Evolutionary conservation across 2,329 filamentous ascomycete species (phyloP).

Genomic region (Periglandula ipomoeae): DNA sequence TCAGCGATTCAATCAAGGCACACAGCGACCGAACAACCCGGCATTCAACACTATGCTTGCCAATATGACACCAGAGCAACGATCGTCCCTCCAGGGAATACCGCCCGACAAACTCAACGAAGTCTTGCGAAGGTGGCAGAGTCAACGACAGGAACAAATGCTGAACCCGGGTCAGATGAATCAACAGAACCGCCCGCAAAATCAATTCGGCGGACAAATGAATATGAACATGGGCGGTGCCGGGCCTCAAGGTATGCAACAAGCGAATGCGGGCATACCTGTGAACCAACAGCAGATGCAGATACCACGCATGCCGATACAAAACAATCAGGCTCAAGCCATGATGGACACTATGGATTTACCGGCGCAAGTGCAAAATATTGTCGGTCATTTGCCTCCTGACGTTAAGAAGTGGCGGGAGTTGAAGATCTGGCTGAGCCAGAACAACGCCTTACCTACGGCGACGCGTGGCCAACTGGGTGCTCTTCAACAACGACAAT

Average conservation of each 20-base stretch:
- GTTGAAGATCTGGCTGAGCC: conserved; percentile 32
- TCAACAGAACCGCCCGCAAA: conserved; percentile 20
- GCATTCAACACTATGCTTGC: conserved; percentile 32
- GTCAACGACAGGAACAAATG: conserved; percentile 23
- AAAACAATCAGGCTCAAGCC: conserved; percentile 24
- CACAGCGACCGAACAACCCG: conserved; percentile 35
- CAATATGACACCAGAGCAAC: conserved; percentile 37
- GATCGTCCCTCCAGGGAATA: conserved; percentile 32
- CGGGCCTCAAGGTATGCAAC: conserved; percentile 21
- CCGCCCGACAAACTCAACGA: conserved; percentile 43
- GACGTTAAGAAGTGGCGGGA: conserved; percentile 42
- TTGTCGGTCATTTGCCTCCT: conserved; percentile 24
- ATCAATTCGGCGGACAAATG: conserved; percentile 23
- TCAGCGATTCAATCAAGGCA: conserved; percentile 44
- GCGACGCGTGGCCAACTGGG: conserved; percentile 23
- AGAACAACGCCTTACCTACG: conserved; percentile 25
- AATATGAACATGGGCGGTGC: conserved; percentile 20
- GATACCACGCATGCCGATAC: conserved; percentile 17
- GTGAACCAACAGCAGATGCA: conserved; percentile 19
- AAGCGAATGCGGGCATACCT: conserved; percentile 17
- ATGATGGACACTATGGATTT: conserved; percentile 42
- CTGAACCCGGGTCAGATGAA: conserved; percentile 23
- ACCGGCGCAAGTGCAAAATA: conserved; percentile 24
- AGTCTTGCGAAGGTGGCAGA: conserved; percentile 40
- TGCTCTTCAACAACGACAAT: conserved; percentile 30